A percentile compares a stretch with the other conserved stretches of the same genome.
phyloP scores from a whole-genome alignment of 495 filamentous ascomycete genomes.

The Annulohypoxylon maeteangense region DNA sequence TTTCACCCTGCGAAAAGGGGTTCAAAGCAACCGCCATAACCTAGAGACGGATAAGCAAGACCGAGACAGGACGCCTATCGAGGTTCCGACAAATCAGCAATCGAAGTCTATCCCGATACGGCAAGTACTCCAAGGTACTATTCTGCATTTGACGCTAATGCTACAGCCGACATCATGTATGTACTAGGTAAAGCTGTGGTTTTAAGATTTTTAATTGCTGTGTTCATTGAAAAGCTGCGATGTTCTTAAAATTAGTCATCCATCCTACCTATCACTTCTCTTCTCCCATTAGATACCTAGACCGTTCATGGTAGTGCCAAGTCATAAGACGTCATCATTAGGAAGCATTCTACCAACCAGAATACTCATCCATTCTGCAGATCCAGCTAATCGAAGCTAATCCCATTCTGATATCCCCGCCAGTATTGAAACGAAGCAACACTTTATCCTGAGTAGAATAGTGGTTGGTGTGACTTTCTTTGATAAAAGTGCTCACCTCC shows the following conservation, averaged over 20 bases:
- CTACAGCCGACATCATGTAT: not conserved
- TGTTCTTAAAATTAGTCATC: not conserved
- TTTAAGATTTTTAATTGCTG: not conserved
- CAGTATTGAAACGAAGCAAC: not conserved
- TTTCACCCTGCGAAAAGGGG: not conserved
- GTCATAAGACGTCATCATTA: not conserved
- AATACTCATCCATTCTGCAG: not conserved
- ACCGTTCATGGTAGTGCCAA: not conserved
- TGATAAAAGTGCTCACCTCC: slow-evolving; percentile 10
- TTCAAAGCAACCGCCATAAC: not conserved
- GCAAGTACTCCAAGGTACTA: slow-evolving; percentile 1
- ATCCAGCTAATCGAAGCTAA: not conserved
- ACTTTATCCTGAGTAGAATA: not conserved
- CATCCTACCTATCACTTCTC: not conserved
- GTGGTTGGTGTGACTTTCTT: not conserved
- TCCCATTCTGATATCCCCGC: not conserved
- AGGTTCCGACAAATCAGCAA: slow-evolving; percentile 25
- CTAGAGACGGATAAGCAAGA: not conserved
- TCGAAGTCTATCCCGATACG: slow-evolving; percentile 27
- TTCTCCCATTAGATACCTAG: not conserved
- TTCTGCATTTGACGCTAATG: not conserved
- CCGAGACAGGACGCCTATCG: not conserved
- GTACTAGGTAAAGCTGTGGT: not conserved
- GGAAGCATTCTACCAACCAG: not conserved
- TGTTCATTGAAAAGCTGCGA: not conserved